Conservation (phyloP, 352 stramenopile genomes). For the Phytophthora vignae region DNA sequence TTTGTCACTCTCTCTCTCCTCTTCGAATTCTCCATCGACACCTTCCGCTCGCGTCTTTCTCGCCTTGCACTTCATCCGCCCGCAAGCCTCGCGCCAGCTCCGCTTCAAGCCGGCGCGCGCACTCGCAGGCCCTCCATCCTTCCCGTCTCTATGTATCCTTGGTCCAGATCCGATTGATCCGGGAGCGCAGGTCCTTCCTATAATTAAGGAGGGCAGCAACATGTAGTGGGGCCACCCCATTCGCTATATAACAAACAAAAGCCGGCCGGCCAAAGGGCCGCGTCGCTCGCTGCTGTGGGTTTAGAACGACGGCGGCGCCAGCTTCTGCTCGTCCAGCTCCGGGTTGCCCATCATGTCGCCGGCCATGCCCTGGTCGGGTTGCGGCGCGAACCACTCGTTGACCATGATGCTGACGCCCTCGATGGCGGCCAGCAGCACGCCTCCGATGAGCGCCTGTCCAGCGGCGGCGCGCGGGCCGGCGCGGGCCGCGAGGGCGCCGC, state of each 20-base stretch:
- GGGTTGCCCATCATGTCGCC: slow-evolving; percentile 62
- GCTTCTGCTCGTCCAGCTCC: slow-evolving; percentile 84
- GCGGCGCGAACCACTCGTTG: slow-evolving; percentile 84
- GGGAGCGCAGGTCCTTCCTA: slow-evolving; percentile 43
- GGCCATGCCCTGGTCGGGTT: slow-evolving; percentile 53
- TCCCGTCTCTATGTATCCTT: slow-evolving; percentile 44
- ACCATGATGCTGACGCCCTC: slow-evolving; percentile 98
- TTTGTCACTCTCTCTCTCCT: slow-evolving; percentile 6
- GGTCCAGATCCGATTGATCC: slow-evolving; percentile 32
- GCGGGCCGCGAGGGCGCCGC: slow-evolving; percentile 95
- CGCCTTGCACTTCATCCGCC: slow-evolving; percentile 21
- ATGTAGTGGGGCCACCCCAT: slow-evolving; percentile 22
- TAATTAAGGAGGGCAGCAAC: slow-evolving; percentile 53
- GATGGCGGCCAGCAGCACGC: slow-evolving; percentile 96
- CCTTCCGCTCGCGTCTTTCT: slow-evolving; percentile 1
- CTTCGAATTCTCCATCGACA: slow-evolving; percentile 7
- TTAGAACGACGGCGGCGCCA: slow-evolving; percentile 88
- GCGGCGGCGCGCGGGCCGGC: slow-evolving; percentile 94
- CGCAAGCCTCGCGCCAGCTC: slow-evolving; percentile 17
- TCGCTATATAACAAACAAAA: slow-evolving; percentile 32
- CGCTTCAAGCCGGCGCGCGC: slow-evolving; percentile 16
- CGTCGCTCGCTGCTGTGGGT: neutral
- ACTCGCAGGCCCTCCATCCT: slow-evolving; percentile 6
- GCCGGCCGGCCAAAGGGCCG: too few relatives aligned
- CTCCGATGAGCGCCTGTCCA: slow-evolving; percentile 94